These are phyloP conservation scores for Gastrolobium bilobum DNA, from an alignment of 306 rosid genomes.

Conservation along the genomic window DNA sequence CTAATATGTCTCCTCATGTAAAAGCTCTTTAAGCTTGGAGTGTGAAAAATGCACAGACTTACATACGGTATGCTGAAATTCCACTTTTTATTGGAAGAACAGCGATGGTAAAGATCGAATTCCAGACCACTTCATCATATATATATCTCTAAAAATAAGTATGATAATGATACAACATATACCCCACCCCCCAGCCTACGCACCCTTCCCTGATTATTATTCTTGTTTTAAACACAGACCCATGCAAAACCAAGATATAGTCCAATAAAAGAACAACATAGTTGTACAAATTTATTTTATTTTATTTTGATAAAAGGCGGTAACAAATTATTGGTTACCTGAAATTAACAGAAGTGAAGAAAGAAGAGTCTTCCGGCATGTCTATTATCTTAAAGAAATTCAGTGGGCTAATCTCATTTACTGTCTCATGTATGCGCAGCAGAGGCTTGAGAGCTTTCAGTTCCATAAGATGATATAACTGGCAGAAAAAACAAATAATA, in stretches of 20 bases:
- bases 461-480: conserved; percentile 74
- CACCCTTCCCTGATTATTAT: not conserved
- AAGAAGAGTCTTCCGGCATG: conserved; percentile 71
- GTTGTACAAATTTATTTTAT: not conserved
- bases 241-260: conserved; percentile 13
- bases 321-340: conserved; percentile 60
- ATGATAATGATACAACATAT: not conserved
- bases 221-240: not conserved
- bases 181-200: too few species aligned
- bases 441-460: conserved; percentile 67
- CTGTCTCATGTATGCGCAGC: conserved; percentile 56
- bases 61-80: too few species aligned
- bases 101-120: too few species aligned
- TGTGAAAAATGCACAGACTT: too few species aligned
- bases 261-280: conserved; percentile 2
- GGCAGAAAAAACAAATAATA: conserved; percentile 47
- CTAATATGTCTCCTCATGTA: too few species aligned
- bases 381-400: conserved; percentile 70
- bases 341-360: conserved; percentile 66
- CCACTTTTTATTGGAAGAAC: too few species aligned
- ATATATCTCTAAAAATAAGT: too few species aligned
- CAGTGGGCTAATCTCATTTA: conserved; percentile 63
- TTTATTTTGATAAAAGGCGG: not conserved
- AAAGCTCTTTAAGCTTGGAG: too few species aligned
- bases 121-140: too few species aligned